These are phyloP conservation scores for Wakefieldia striispora DNA, from an alignment of 768 basidiomycete species.

Conservation along the genomic window DNA sequence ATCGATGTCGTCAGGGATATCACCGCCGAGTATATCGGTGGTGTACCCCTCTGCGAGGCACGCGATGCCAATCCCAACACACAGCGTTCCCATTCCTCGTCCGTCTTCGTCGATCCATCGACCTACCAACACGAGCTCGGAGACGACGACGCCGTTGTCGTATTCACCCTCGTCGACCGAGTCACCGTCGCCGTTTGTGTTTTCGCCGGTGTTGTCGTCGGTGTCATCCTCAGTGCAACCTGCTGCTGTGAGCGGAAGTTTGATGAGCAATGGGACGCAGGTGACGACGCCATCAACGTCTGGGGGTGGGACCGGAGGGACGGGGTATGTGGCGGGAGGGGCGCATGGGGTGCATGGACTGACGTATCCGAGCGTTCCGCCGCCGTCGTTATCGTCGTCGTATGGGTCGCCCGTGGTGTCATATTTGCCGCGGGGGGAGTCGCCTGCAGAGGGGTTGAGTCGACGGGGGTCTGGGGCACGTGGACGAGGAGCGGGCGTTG, in stretches of 20 bases:
- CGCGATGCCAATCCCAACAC: conserved; percentile 67
- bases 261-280: conserved; percentile 45
- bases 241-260: conserved; percentile 31
- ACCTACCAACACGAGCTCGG: conserved; percentile 45
- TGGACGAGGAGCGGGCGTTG: conserved; percentile 21
- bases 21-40: conserved; percentile 30
- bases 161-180: conserved; percentile 65
- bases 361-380: conserved; percentile 81
- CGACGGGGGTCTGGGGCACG: conserved; percentile 48
- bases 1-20: conserved; percentile 40
- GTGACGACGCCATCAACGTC: conserved; percentile 76
- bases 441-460: conserved; percentile 53
- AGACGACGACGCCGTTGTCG: conserved; percentile 60
- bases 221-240: conserved; percentile 28
- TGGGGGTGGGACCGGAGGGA: conserved; percentile 28
- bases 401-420: conserved; percentile 67
- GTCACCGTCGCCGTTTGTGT: conserved; percentile 66
- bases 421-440: conserved; percentile 46
- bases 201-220: conserved; percentile 53
- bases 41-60: conserved; percentile 32
- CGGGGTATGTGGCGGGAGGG: too few relatives aligned
- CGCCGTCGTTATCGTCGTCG: conserved; percentile 76
- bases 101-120: conserved; percentile 63
- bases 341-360: conserved; percentile 35
- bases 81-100: conserved; percentile 76